A percentile compares a stretch with the other conserved stretches of the same genome.
Evolutionary conservation across 495 filamentous ascomycete species (phyloP).

Genomic region (Oidiodendron maius): DNA sequence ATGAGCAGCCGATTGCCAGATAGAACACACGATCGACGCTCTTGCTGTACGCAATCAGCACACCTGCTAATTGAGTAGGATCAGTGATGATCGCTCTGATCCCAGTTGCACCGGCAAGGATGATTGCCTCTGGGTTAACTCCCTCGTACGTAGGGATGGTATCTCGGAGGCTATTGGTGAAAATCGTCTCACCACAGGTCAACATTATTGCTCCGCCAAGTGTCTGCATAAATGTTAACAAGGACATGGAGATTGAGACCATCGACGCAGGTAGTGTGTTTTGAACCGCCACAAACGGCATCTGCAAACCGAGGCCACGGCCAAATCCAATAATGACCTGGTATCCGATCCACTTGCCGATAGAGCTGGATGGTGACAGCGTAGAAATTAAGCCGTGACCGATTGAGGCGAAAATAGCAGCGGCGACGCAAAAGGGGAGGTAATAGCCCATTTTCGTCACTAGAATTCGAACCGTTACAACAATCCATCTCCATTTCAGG

Average conservation of each 20-base stretch:
- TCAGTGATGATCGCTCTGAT: conserved; percentile 30
- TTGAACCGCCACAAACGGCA: conserved; percentile 31
- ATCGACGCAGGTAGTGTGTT: conserved; percentile 14
- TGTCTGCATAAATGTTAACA: conserved; percentile 24
- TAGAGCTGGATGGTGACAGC: conserved; percentile 11
- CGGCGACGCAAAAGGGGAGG: conserved; percentile 5
- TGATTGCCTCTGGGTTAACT: conserved; percentile 22
- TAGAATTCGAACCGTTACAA: conserved; percentile 31
- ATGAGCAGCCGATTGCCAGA: conserved; percentile 27
- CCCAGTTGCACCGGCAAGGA: conserved; percentile 27
- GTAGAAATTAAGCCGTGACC: conserved; percentile 27
- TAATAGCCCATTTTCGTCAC: conserved; percentile 48
- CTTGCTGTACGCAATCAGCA: conserved; percentile 38
- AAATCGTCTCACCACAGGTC: conserved; percentile 25
- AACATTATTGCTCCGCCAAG: conserved; percentile 29
- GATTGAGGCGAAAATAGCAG: conserved; percentile 16
- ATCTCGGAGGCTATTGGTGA: conserved; percentile 25
- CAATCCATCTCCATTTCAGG: not conserved
- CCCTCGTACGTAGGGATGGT: conserved; percentile 21
- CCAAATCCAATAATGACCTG: conserved; percentile 12
- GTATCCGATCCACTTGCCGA: conserved; percentile 16
- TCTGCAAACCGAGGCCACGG: conserved; percentile 4
- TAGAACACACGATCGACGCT: conserved; percentile 31
- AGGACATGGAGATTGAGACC: conserved; percentile 24
- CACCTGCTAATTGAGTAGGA: conserved; percentile 21